Base-by-base conservation (phyloP, 1,284 basidiomycete genomes). In the Rhodofomes roseus region DNA sequence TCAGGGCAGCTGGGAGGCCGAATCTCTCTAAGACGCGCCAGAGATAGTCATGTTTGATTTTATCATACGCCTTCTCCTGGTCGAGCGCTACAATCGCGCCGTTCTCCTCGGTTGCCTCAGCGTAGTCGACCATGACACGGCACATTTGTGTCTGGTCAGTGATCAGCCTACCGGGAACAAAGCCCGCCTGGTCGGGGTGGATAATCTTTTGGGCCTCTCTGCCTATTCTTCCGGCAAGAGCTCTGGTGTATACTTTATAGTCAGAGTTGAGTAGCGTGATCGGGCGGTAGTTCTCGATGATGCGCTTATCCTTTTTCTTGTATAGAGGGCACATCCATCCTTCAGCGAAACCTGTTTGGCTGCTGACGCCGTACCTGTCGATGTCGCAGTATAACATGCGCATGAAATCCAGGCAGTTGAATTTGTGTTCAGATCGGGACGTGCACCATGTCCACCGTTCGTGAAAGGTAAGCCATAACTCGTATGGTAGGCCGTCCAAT, bases 291-390 rank as follows among this genome's bases (percentile, higher is more conserved):
- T 74, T 75, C 0, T 60, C 64, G 0, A 73, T 68, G 2, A 67
- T 60, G 0, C 54, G 58, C 3, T 41, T 29, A 7, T 72, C 67
- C 20, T 69, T 69, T 60, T 76, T 73, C 57, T 77, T 77, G 57
- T 71, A 74, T 2, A 75, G 55, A 0, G 69, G 74, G 62, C 68
- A 71, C 59, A 76, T 70, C 70, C 73, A 73, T 1, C 75, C 74
- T 2, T 65, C 58, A 0, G 68, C 57, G 55, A 75, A 73, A 2
- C 54, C 36, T 0, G 65, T 63, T 0, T 31, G 9, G 1, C 16
- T 1, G 3, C 34, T 29, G 0, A 65, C 57, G 0, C 70, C 66
- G n/a, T 66, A 22, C 0, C 25, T 4, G 27, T 65, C 60, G 2
- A 71, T 61, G 55, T 73, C 68, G 2, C 4, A 3, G 41, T 20